phyloP scores from a whole-genome alignment of 208 protist species.

The Acanthamoeba triangularis region DNA sequence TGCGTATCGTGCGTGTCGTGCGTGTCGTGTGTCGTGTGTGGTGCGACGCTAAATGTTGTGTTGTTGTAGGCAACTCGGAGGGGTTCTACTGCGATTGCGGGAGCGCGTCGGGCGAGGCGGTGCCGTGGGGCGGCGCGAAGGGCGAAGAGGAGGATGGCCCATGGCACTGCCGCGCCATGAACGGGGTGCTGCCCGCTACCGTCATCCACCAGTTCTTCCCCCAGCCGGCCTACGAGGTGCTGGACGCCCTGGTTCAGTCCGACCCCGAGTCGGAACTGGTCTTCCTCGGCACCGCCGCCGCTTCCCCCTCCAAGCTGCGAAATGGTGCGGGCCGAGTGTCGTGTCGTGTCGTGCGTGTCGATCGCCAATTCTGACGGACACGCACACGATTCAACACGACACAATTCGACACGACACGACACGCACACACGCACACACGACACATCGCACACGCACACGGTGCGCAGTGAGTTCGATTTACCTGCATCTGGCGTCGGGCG shows the following conservation, averaged over 20 bases:
- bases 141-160: neutral
- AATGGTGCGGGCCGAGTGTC: slow-evolving; percentile 63
- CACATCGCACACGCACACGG: neutral
- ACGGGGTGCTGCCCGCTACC: neutral
- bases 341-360: neutral
- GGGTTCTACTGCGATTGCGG: slow-evolving; percentile 29
- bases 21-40: neutral
- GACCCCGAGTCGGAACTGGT: neutral
- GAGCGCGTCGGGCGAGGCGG: neutral
- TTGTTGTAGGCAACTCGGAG: neutral
- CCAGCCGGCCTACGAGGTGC: neutral
- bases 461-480: neutral
- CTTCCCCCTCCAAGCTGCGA: slow-evolving; percentile 82
- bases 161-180: neutral
- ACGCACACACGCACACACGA: too few species aligned
- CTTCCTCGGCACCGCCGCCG: slow-evolving; percentile 86
- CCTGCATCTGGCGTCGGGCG: neutral
- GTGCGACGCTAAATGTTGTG: neutral
- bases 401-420: too few species aligned
- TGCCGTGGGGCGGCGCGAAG: neutral
- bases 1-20: too few species aligned
- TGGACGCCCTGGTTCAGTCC: neutral
- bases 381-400: too few species aligned
- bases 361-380: neutral
- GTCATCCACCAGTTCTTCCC: slow-evolving; percentile 1